Evolutionary conservation across 179 eudicot genomes (phyloP), one percentile per base, ranked within the genome.

Genomic region (Gypsophila paniculata): DNA sequence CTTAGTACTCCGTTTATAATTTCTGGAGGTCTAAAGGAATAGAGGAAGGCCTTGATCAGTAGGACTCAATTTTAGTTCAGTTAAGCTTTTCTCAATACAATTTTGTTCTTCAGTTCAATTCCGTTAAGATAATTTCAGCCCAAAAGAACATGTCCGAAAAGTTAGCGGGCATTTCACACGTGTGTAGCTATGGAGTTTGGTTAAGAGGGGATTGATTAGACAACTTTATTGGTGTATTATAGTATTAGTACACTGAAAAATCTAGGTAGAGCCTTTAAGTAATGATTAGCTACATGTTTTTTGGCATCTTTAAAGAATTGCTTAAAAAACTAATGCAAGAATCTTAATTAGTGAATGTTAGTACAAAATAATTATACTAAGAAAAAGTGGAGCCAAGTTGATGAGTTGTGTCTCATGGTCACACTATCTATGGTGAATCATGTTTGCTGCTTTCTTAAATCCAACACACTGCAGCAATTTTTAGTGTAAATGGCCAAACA

Each of bases 361-460:
- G 14, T 70, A 53, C 36, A n/a, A 65, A 65, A 69, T 51, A 26
- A 69, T 51, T 18, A 49, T 51, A 64, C 76, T 36, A 46, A 55
- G 12, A 38, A 44, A 46, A 58, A 57, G 67, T 22, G 61, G 75
- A 76, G 44, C 72, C 68, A 62, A 63, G 58, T 80, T 55, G 68
- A 32, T 72, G 42, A 76, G 72, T 76, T 75, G 59, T 67, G 59
- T 69, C 22, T 75, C 71, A 53, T 67, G 65, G 62, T 72, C 76
- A 80, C 80, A 72, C 65, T 76, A 61, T 76, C 42, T 68, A 73
- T 57, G 77, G 74, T 76, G 74, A 61, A 68, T 68, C 26, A 23
- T 63, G 25, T 55, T 69, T 53, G 15, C 26, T 22, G 59, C 55
- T 65, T 65, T 65, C 48, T 79, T 60, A 32, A 21, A 49, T 46